phyloP scores from a whole-genome alignment of 2,329 filamentous ascomycete species.

The Epichloe glyceriae region DNA sequence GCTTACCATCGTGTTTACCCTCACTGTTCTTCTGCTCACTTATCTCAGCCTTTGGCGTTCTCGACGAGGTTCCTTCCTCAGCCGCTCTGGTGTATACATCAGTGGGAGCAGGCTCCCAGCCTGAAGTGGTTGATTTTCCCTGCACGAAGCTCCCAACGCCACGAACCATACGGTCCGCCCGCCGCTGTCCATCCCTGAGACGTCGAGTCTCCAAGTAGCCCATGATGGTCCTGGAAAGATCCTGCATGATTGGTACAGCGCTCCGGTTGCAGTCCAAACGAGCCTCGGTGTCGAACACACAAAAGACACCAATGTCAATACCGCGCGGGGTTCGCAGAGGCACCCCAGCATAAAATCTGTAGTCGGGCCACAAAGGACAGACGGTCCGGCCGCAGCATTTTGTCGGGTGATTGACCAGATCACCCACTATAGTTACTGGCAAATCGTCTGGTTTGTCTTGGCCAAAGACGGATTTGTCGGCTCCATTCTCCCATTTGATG shows the following conservation, averaged over 20 bases:
- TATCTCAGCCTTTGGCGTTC: not conserved
- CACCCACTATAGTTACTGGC: constrained; percentile 20
- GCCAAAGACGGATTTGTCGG: not conserved
- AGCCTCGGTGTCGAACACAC: constrained; percentile 14
- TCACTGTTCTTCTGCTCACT: not conserved
- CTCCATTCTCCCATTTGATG: not conserved
- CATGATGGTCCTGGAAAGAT: constrained; percentile 21
- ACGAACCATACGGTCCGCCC: constrained; percentile 24
- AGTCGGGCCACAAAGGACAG: constrained; percentile 10
- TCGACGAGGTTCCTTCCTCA: not conserved
- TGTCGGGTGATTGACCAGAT: constrained; percentile 19
- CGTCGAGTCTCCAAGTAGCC: constrained; percentile 22
- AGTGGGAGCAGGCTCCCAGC: constrained; percentile 9
- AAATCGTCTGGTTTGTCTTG: constrained; percentile 8
- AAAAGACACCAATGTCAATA: constrained; percentile 30
- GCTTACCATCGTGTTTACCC: not conserved
- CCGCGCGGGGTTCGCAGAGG: constrained; percentile 26
- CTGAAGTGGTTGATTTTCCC: constrained; percentile 16
- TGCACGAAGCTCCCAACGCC: constrained; percentile 25
- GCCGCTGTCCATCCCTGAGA: constrained; percentile 13
- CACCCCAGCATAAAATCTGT: constrained; percentile 27
- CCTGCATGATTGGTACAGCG: constrained; percentile 14
- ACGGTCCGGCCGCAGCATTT: constrained; percentile 14
- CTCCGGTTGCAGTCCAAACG: constrained; percentile 11
- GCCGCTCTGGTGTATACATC: not conserved